Base-by-base conservation (phyloP, 257 asterid species). In the Lithospermum erythrorhizon region DNA sequence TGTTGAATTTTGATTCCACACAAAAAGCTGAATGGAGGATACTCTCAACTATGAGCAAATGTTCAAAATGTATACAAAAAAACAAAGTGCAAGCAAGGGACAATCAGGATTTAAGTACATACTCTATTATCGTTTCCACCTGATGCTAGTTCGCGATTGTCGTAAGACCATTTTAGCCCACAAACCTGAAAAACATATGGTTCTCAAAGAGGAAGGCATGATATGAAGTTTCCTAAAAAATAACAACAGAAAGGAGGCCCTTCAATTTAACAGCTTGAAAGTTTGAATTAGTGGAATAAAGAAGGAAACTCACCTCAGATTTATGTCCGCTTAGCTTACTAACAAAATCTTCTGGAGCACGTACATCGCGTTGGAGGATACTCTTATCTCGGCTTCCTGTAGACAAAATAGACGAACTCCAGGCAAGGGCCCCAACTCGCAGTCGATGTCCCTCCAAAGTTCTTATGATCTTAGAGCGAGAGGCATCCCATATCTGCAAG, bases 141-240 rank as follows among this genome's bases (percentile, higher is more conserved):
- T 0, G 97, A 91, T 70, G 98, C 98, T 75, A 91, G 76, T 75
- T 91, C 94, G 30, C 95, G 87, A 76, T 80, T 88, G 75, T 91
- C 97, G 66, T 81, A 82, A 15, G 98, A 91, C 98, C 98, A 91
- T 84, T 88, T 91, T 78, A 91, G 81, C 64, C 98, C 98, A 79
- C 98, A 91, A 67, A 91, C 97, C 98, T 91, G 70, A 16, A 41
- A n/a, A 66, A 53, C 53, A 65, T 10, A 80, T 57, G 64, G 27
- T 30, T 53, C 37, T 58, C 29, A 49, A 14, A 53, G 45, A 22
- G 41, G 18, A 35, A 57, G 51, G 30, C 35, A 53, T 61, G 65
- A 52, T 57, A 32, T 8, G 29, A 37, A 29, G 17, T 23, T 67
- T 67, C 61, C 53, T 54, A 62, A 64, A 62, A 59, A 45, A 9